Percentiles rank a stretch among this genome's conserved stretches.
Evolutionary conservation across 2,329 filamentous ascomycete species (phyloP).

Genomic region (Fusarium sp.): DNA sequence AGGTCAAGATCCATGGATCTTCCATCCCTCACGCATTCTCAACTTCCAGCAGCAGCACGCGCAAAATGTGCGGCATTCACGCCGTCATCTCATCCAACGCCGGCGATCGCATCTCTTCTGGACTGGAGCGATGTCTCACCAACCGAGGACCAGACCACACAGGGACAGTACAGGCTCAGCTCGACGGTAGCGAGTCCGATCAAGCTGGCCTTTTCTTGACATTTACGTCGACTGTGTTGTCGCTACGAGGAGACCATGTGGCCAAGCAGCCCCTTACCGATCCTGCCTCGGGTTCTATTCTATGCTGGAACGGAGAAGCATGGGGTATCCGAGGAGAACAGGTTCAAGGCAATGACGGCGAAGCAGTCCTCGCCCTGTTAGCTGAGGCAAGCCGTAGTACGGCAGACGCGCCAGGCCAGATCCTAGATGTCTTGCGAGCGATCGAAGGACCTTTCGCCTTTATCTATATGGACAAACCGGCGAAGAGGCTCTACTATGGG

Average conservation of each 20-base stretch:
- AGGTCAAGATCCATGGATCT: neutral
- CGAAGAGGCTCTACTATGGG: constrained; percentile 79
- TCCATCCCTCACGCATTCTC: constrained; percentile 6
- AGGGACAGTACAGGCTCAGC: constrained; percentile 54
- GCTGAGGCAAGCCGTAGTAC: constrained; percentile 53
- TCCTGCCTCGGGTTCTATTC: constrained; percentile 66
- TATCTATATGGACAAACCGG: constrained; percentile 78
- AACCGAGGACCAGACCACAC: constrained; percentile 72
- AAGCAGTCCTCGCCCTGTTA: constrained; percentile 73
- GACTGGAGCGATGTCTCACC: constrained; percentile 59
- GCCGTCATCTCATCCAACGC: constrained; percentile 56
- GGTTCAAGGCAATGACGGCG: constrained; percentile 83
- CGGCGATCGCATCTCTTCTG: constrained; percentile 45
- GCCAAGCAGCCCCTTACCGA: constrained; percentile 80
- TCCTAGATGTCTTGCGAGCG: constrained; percentile 66
- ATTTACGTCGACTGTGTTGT: constrained; percentile 88
- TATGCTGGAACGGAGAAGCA: constrained; percentile 98
- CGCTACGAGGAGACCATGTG: constrained; percentile 81
- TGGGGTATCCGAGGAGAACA: constrained; percentile 76
- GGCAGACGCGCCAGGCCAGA: constrained; percentile 37
- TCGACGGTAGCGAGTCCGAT: constrained; percentile 39
- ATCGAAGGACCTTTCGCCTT: constrained; percentile 91
- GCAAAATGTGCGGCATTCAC: constrained; percentile 72
- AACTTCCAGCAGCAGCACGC: constrained; percentile 16
- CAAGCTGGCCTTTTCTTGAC: constrained; percentile 59